Conservation (phyloP, 441 rosid genomes). For the Adansonia gregorii region DNA sequence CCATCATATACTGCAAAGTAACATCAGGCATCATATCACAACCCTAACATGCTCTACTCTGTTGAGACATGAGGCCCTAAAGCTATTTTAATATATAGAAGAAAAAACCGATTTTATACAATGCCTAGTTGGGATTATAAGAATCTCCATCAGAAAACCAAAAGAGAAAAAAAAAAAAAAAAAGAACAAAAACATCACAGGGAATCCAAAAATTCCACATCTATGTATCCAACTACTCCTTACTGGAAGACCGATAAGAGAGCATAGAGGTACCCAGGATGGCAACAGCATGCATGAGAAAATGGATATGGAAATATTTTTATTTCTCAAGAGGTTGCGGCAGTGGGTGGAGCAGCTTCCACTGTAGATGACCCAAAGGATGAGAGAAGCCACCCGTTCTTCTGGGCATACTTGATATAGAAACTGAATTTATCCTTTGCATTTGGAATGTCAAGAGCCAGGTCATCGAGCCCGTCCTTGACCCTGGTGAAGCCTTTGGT, state of each 20-base stretch:
- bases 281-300: constrained; percentile 21
- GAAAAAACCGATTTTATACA: constrained; percentile 44
- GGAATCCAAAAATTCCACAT: constrained; percentile 39
- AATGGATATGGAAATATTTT: not conserved
- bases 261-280: constrained; percentile 23
- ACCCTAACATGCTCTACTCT: constrained; percentile 20
- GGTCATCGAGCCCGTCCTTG: constrained; percentile 88
- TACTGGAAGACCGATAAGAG: constrained; percentile 17
- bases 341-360: constrained; percentile 22
- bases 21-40: constrained; percentile 25
- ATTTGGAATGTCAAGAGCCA: constrained; percentile 94
- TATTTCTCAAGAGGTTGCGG: constrained; percentile 41
- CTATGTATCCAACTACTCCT: constrained; percentile 17
- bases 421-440: constrained; percentile 79
- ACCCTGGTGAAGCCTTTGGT: constrained; percentile 87
- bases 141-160: constrained; percentile 43
- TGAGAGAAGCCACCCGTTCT: constrained; percentile 82
- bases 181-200: constrained; percentile 27
- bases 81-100: constrained; percentile 31
- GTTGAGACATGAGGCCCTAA: constrained; percentile 29
- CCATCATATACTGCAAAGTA: constrained; percentile 21
- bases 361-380: constrained; percentile 46
- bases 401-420: constrained; percentile 70
- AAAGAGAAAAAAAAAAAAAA: constrained; percentile 1
- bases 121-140: constrained; percentile 41